Evolutionary conservation across 2,329 filamentous ascomycete species (phyloP).

Genomic region (Teratosphaeria nubilosa): DNA sequence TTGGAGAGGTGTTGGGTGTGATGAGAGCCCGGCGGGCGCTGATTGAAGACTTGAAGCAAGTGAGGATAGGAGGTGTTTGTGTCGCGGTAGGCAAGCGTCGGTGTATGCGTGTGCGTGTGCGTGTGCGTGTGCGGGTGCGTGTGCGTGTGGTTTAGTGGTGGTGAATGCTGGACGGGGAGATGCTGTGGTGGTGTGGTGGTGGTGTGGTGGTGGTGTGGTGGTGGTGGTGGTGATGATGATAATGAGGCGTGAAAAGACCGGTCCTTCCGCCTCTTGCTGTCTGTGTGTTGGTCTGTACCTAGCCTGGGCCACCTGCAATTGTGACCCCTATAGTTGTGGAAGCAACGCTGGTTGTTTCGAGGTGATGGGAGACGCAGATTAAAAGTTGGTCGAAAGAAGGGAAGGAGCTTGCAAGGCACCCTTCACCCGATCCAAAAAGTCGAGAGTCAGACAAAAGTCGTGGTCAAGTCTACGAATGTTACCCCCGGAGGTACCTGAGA

Average conservation of each 20-base stretch:
- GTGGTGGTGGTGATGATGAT: conserved; percentile 3
- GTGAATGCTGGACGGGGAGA: background rate
- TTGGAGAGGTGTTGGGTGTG: background rate
- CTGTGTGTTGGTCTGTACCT: conserved; percentile 5
- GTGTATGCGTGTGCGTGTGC: background rate
- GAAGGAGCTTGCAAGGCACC: background rate
- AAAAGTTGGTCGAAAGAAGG: background rate
- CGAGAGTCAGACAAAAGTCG: background rate
- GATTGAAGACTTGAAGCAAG: background rate
- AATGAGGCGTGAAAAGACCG: background rate
- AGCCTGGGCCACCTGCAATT: conserved; percentile 4
- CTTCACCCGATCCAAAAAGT: background rate
- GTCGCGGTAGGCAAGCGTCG: background rate
- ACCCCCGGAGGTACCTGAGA: too few species aligned
- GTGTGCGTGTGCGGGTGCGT: background rate
- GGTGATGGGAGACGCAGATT: background rate
- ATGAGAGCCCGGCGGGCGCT: background rate
- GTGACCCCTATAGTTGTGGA: background rate
- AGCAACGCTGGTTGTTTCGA: background rate
- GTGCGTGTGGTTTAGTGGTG: background rate
- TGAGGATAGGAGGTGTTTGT: conserved; percentile 2
- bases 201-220: conserved; percentile 6
- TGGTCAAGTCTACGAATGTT: too few species aligned
- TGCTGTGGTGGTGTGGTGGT: conserved; percentile 4
- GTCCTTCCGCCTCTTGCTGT: conserved; percentile 5